Base-by-base conservation (phyloP, 1,139 yeast species). In the Geotrichum australiense region DNA sequence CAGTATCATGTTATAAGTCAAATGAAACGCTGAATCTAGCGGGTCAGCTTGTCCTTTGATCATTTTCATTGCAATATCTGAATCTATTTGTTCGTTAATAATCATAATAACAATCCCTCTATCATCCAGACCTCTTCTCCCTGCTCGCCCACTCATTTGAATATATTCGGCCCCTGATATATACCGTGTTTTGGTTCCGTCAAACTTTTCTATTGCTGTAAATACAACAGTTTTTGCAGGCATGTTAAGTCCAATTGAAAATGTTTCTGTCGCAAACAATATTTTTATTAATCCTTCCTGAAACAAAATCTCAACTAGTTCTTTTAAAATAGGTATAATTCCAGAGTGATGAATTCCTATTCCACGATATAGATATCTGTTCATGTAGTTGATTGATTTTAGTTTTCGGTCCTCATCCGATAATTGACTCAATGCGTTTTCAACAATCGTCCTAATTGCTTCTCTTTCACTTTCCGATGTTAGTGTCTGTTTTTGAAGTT, bases 101-200 rank as follows among this genome's bases (percentile, higher is more conserved):
- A 93, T 93, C 84, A 93, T 83, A 55, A 93, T 91, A 42, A 93
- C 98, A 61, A 91, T 89, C 66, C 99, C 99, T 59, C 97, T 80
- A 60, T 91, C 96, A 72, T 93, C 99, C 52, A 93, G 74, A 56
- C 99, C 98, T 73, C 99, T 84, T 72, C 99, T 89, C 56, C 99
- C 99, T 14, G 99, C 99, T 67, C 99, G 80, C 50, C 99, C 99
- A 32, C 96, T 85, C 99, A 91, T 91, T 67, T 93, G 99, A 55
- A 91, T 93, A 64, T 91, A 93, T 65, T 93, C 99, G 68, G 98
- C 99, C 47, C 97, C 97, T 43, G 96, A 85, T 30, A 93, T 96
- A 97, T 97, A 91, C 64, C 99, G 78, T 69, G 89, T 87, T 20
- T 91, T 93, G 48, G 76, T 79, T 55, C 98, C 98, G 64, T 93